Evolutionary conservation across 1,284 basidiomycete genomes (phyloP), one percentile per base, ranked within the genome.

Genomic region (Chalciporus piperatoides): DNA sequence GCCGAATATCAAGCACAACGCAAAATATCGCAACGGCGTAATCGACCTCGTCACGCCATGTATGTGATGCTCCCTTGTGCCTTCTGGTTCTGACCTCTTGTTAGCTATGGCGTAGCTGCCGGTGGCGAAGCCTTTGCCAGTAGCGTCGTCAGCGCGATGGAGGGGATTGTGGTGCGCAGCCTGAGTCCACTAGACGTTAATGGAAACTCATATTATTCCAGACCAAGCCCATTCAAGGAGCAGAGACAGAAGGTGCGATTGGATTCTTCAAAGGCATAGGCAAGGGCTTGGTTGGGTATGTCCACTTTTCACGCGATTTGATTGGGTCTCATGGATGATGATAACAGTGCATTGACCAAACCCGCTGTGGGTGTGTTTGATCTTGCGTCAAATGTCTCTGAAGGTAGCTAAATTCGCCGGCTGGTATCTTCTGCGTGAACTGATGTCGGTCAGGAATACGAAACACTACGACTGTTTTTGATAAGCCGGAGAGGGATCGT

Each of bases 251-350:
- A 59, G 97, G 97, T 6, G 94, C 97, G 0, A 75, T 91, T 30
- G 97, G 97, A 4, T 99, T 99, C 72, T 92, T 98, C 75, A 97
- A 97, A 69, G 97, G 97, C 11, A 83, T 99, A 25, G 97, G 97
- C 12, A 97, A 97, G 68, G 96, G 96, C 9, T 74, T 98, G 46
- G 92, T 97, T 49, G 96, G 96, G 86, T 92, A 65, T 51, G 82
- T 67, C 25, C 46, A 33, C 32, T 25, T 39, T 15, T 48, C 44
- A 51, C 28, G 49, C 48, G 44, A 11, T 38, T 46, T 45, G 47
- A 33, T 45, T 38, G 45, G 47, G 9, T 56, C 43, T 58, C 60
- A 59, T 60, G 12, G 14, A 30, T 33, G 39, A 50, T 9, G 7
- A 3, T 48, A 54, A 39, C 58, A 92, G 91, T 23, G 90, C 81